Base-by-base conservation (phyloP, 2,329 filamentous ascomycete genomes). In the Tricladium varicosporioides region DNA sequence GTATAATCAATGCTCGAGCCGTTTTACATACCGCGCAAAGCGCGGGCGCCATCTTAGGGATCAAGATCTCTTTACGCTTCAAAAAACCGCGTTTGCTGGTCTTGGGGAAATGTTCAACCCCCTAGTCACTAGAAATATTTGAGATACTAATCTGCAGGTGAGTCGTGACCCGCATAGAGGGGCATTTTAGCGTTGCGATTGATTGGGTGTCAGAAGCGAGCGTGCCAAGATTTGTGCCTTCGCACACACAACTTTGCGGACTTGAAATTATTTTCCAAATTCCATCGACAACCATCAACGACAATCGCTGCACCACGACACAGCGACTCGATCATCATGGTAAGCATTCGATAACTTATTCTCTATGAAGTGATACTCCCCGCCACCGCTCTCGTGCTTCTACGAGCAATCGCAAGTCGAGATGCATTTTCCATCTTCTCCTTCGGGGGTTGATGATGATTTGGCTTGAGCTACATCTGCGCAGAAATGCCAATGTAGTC, bases 1-100 rank as follows among this genome's bases (percentile, higher is more conserved):
- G 85, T 60, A 97, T 91, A 57, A 99, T 94, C 16, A 96, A 82
- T 5, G 94, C 93, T 58, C 92, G 84, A 60, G 88, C 81, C 18
- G 79, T 81, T 62, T 88, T 81, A 76, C 94, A 99, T 62, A 86
- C 78, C 51, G 85, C 84, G 72, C 94, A 99, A 18, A 81, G 76
- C 16, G 83, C 80, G 18, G 92, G 91, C 7, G 92, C 80, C 93
- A 97, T 66, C 44, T 58, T 59, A 46, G 48, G 15, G n/a, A n/a
- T 4, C 11, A 40, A 40, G 11, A 5, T 40, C 11, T 40, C 36
- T 40, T n/a, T 49, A 54, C 19, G 22, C 22, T 27, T 27, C 22
- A 27, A 27, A 27, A 27, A 27, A 27, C 7, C 22, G 22, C 4
- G 22, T 27, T 27, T 27, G 22, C 22, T 27, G 22, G 22, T 27